Base-by-base conservation (phyloP, 345 rosid genomes). In the Sonneratia caseolaris region DNA sequence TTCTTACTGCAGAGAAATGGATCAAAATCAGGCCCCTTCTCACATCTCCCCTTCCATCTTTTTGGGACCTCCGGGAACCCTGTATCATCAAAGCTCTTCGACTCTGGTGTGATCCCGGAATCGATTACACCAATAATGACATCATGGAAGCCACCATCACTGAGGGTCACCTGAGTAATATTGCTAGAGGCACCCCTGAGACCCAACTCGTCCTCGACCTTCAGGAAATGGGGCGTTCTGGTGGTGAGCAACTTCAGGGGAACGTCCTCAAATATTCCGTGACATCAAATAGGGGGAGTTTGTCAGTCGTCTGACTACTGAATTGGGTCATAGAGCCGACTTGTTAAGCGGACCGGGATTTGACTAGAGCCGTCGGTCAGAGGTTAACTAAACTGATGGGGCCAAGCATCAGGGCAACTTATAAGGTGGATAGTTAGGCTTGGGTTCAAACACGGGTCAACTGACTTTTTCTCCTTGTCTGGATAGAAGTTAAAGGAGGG, bases 1-100 rank as follows among this genome's bases (percentile, higher is more conserved):
- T 94, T 94, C 71, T 85, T 89, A 74, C 91, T 94, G 71, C 97
- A 94, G 59, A 77, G 48, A 22, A 16, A 1, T 2, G 74, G 74
- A 27, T 43, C 55, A 10, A 71, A 71, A 62, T 71, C 68, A 5
- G 68, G 55, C 16, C 68, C 74, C 15, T 7, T 40, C 10, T 57
- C 51, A 36, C 74, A 71, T 6, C 5, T 13, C 1, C 74, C 68
- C 13, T 24, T 59, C 74, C 74, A 71, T 27, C 67, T 37, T 18
- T 16, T 3, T 3, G 74, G 74, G 27, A 71, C 24, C 47, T 57
- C 56, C 10, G 74, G 67, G 10, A 21, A 57, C 21, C 74, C 74
- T 4, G 51, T 14, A 12, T 71, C 74, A 1, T 61, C n/a, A 37
- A 71, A 71, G 16, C 74, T 71, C 48, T 38, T 57, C 3, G 74